Evolutionary conservation across 495 filamentous ascomycete species (phyloP), one percentile per base, ranked within the genome.

Genomic region (Tetracladium marchalianum): DNA sequence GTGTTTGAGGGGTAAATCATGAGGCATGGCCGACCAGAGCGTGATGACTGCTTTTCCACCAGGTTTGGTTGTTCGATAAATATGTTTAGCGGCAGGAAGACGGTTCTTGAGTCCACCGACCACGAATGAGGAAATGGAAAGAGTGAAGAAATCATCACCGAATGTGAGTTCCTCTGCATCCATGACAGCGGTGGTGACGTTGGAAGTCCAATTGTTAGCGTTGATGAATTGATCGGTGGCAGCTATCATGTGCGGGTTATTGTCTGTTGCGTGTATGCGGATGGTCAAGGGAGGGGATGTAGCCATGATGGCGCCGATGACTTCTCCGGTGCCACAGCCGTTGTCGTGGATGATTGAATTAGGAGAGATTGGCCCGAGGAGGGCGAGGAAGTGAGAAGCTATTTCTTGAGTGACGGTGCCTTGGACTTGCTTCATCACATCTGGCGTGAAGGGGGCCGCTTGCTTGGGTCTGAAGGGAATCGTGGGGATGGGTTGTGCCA

Each of bases 311-410:
- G 37, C n/a, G 7, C 41, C 22, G 18, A 51, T 54, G 5, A 63
- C 51, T 18, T 49, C 48, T 1, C 60, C 60, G n/a, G 35, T 49
- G 22, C 60, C 60, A 42, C 55, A 54, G 16, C 43, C 50, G 41
- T 60, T 63, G 39, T 63, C 58, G 40, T 61, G 60, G 48, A 61
- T 51, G 13, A 57, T 44, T 5, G 51, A 46, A 18, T 24, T 35
- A 0, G 50, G 7, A 8, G 41, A 24, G 19, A 61, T 49, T 17
- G 52, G 37, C 1, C 52, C 50, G 15, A 61, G 22, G 22, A 43
- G 33, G 16, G 22, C 22, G 11, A 52, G 16, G 22, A 15, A 15
- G 18, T 49, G 39, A 9, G 39, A 22, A n/a, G 39, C 43, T 11
- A 18, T 41, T 10, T 41, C 41, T 11, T 49, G 49, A 32, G 42